Evolutionary conservation across 768 basidiomycete genomes (phyloP).

Genomic region (Cystofilobasidium ferigula): DNA sequence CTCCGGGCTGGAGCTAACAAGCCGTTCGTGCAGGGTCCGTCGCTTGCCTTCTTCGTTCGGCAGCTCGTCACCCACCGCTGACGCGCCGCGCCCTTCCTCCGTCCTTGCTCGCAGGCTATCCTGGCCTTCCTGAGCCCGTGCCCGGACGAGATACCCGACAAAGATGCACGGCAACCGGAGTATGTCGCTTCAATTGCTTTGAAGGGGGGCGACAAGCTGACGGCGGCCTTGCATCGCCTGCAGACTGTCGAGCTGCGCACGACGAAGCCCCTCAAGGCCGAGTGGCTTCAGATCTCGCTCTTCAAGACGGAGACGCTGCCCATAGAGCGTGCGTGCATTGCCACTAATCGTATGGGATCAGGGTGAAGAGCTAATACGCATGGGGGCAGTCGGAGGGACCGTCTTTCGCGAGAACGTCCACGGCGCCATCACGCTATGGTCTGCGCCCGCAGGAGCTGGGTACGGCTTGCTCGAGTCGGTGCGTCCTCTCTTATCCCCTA

Average conservation of each 20-base stretch:
- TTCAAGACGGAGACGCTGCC: conserved; percentile 21
- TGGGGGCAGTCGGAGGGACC: not conserved
- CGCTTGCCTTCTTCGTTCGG: too few species aligned
- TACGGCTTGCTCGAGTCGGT: conserved; percentile 9
- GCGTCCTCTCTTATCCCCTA: not conserved
- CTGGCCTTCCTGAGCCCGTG: not conserved
- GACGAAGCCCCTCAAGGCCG: conserved; percentile 14
- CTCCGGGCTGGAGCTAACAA: too few species aligned
- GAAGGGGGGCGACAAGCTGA: not conserved
- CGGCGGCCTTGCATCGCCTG: not conserved
- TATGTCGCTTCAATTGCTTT: not conserved
- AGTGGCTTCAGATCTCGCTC: conserved; percentile 15
- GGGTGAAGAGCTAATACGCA: too few species aligned
- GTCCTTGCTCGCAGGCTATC: not conserved
- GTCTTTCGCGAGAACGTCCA: not conserved
- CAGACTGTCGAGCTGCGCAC: conserved; percentile 22
- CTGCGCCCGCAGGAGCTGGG: not conserved
- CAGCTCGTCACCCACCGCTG: too few species aligned
- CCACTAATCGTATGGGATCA: too few species aligned
- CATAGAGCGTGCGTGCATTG: conserved; percentile 1
- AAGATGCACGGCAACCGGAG: not conserved
- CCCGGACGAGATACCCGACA: not conserved
- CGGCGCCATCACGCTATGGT: not conserved
- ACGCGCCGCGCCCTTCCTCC: not conserved
- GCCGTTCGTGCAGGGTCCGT: too few species aligned